These are phyloP conservation scores for Rhodotorula kratochvilovae DNA, from an alignment of 768 basidiomycete species.

Conservation along the genomic window DNA sequence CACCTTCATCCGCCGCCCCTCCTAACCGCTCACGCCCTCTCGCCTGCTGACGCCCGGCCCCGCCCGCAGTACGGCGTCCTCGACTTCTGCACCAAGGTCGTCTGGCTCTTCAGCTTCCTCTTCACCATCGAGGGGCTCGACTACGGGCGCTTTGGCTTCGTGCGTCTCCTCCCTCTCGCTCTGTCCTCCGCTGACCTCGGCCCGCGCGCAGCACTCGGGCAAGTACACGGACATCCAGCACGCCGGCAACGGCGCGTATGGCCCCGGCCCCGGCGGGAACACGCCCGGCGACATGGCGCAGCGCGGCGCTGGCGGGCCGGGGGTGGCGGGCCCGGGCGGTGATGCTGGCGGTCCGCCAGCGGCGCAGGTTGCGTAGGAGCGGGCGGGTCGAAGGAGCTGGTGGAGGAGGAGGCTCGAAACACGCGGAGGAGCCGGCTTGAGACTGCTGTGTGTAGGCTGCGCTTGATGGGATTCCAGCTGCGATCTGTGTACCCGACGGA, in stretches of 20 bases:
- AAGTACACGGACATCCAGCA: not conserved
- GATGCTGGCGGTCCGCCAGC: no score
- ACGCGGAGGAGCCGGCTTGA: no score
- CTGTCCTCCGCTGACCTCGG: not conserved
- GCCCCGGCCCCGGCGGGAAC: not conserved
- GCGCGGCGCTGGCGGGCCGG: not conserved
- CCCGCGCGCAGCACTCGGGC: not conserved
- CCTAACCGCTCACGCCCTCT: not conserved
- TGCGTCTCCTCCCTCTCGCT: not conserved
- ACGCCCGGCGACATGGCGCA: not conserved
- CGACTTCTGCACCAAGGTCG: constrained; percentile 5
- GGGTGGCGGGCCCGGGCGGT: not conserved
- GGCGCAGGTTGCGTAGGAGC: no score
- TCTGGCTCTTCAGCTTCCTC: not conserved
- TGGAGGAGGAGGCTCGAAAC: no score
- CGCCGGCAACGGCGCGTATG: not conserved
- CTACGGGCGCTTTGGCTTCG: constrained; percentile 3
- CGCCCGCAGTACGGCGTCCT: constrained; percentile 14
- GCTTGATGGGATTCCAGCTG: no score
- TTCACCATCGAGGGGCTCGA: not conserved
- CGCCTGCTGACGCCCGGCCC: no score
- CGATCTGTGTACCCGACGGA: no score
- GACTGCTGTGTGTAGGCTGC: no score
- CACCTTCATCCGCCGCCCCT: no score
- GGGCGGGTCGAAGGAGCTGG: no score